These are phyloP conservation scores for Malassezia sympodialis DNA, from an alignment of 1,284 basidiomycete genomes.

Conservation along the genomic window DNA sequence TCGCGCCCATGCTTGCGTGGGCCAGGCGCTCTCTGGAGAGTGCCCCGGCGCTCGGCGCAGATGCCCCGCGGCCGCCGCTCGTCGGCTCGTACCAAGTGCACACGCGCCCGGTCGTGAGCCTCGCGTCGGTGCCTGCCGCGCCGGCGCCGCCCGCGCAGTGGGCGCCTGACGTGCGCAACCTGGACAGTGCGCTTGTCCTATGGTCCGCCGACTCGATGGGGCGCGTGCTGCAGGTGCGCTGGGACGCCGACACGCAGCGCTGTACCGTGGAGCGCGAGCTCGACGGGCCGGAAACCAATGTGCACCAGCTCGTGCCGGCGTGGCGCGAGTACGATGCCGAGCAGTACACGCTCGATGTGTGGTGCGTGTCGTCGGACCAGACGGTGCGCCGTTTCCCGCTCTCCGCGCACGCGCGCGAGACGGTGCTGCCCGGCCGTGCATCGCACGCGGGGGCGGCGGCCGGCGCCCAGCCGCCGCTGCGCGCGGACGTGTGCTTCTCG, in stretches of 20 bases:
- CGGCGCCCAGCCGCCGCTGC: background rate
- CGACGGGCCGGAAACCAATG: conserved; percentile 13
- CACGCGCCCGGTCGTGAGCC: conserved; percentile 9
- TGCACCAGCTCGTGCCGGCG: background rate
- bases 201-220: conserved; percentile 19
- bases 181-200: background rate
- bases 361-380: conserved; percentile 10
- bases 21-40: background rate
- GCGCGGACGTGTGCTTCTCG: background rate
- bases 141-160: background rate
- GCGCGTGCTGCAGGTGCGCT: conserved; percentile 5
- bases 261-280: conserved; percentile 9
- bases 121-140: conserved; percentile 5
- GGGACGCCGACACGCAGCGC: background rate
- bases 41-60: background rate
- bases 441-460: conserved; percentile 5
- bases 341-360: conserved; percentile 1
- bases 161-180: background rate
- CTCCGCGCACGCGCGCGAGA: background rate
- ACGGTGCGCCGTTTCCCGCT: conserved; percentile 15
- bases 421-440: background rate
- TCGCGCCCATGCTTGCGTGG: background rate
- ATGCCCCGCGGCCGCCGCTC: background rate
- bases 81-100: conserved; percentile 4
- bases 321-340: conserved; percentile 7